A percentile compares a stretch with the other conserved stretches of the same genome.
These are phyloP conservation scores for Colletotrichum chrysophilum DNA, from an alignment of 2,329 filamentous ascomycete genomes.

Conservation along the genomic window DNA sequence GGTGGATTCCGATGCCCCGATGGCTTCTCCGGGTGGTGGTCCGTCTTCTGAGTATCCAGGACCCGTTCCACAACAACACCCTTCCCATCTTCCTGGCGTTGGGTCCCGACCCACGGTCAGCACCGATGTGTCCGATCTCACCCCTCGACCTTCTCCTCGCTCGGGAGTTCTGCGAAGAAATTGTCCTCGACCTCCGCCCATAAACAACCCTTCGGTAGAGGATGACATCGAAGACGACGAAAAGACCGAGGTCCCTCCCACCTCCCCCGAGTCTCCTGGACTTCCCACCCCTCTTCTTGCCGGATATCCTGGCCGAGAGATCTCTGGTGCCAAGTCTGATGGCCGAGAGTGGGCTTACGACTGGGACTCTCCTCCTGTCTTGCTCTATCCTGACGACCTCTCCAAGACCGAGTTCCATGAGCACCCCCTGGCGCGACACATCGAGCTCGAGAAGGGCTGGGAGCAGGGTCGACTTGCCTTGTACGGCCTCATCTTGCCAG, in stretches of 20 bases:
- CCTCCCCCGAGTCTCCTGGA: not conserved
- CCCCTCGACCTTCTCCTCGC: not conserved
- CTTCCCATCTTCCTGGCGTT: not conserved
- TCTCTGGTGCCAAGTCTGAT: conserved; percentile 42
- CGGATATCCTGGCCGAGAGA: conserved; percentile 43
- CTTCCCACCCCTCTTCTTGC: conserved; percentile 45
- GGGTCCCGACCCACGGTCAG: not conserved
- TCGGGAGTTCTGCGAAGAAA: not conserved
- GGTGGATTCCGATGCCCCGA: not conserved
- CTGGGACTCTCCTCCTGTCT: conserved; percentile 30
- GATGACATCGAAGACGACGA: not conserved
- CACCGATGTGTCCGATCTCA: not conserved
- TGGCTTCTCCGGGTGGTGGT: not conserved
- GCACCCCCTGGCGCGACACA: conserved; percentile 38
- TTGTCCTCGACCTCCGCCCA: not conserved
- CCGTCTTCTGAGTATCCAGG: not conserved
- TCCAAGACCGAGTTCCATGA: conserved; percentile 38
- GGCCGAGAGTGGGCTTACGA: conserved; percentile 38
- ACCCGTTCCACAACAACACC: not conserved
- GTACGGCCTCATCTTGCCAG: conserved; percentile 17
- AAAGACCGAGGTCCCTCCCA: not conserved
- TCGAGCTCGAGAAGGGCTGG: conserved; percentile 4
- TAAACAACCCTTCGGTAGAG: not conserved
- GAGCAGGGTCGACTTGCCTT: conserved; percentile 6
- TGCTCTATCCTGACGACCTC: conserved; percentile 37